Conservation (phyloP, 768 basidiomycete genomes). For the Candolleomyces efflorescens region DNA sequence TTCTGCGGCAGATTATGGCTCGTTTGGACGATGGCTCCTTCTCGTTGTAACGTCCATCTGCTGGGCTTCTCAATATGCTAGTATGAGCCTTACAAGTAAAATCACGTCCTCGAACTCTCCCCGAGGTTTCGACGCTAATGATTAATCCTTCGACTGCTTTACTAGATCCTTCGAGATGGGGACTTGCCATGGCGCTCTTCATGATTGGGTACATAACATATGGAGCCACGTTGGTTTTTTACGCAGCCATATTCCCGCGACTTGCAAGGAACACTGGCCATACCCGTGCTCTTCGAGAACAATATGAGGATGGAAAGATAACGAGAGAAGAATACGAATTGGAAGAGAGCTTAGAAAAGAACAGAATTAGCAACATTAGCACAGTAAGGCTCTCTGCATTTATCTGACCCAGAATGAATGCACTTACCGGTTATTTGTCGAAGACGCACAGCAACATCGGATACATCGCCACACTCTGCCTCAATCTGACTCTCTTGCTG, state of each 20-base stretch:
- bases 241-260: conserved; percentile 72
- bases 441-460: conserved; percentile 78
- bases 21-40: conserved; percentile 77
- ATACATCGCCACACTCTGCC: conserved; percentile 56
- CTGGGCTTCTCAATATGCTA: conserved; percentile 79
- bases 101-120: no score
- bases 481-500: conserved; percentile 69
- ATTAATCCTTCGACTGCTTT: no score
- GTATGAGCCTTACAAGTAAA: conserved; percentile 67
- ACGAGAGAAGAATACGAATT: conserved; percentile 58
- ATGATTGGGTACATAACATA: conserved; percentile 79
- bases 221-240: conserved; percentile 80
- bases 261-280: conserved; percentile 74
- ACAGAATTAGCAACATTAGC: conserved; percentile 79
- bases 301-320: conserved; percentile 58
- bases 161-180: conserved; percentile 65
- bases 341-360: conserved; percentile 81
- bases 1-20: conserved; percentile 69
- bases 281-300: conserved; percentile 49
- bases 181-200: conserved; percentile 71
- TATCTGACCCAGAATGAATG: neutral
- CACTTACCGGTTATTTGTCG: neutral
- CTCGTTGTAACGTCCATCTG: conserved; percentile 66
- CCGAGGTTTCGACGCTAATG: no score
- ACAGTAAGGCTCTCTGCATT: conserved; percentile 43